These are phyloP conservation scores for Colletotrichum lupini DNA, from an alignment of 2,329 filamentous ascomycete species.

Conservation along the genomic window DNA sequence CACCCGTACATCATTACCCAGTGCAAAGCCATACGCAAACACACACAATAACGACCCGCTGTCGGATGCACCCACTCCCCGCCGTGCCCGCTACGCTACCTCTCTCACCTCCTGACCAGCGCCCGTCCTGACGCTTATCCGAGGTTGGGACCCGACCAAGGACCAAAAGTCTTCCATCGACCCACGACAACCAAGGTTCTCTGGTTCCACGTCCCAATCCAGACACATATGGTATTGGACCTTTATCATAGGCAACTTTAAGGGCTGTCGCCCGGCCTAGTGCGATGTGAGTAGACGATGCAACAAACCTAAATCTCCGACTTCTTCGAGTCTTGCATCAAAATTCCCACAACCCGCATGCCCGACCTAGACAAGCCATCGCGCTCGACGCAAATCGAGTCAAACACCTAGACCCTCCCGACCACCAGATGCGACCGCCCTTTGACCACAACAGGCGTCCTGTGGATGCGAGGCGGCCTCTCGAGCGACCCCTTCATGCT, in stretches of 20 bases:
- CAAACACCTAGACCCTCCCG: neutral
- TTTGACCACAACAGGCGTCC: slow-evolving; percentile 26
- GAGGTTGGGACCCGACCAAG: slow-evolving; percentile 32
- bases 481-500: slow-evolving; percentile 28
- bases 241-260: slow-evolving; percentile 31
- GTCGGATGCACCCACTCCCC: slow-evolving; percentile 35
- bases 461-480: slow-evolving; percentile 27
- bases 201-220: slow-evolving; percentile 35
- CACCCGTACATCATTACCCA: neutral
- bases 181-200: slow-evolving; percentile 33
- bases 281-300: slow-evolving; percentile 35
- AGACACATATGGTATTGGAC: slow-evolving; percentile 36
- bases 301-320: slow-evolving; percentile 9
- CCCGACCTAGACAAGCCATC: slow-evolving; percentile 1
- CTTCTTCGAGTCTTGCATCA: neutral
- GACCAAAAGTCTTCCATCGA: slow-evolving; percentile 32
- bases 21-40: slow-evolving; percentile 1
- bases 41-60: slow-evolving; percentile 23
- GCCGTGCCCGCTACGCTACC: slow-evolving; percentile 32
- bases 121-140: slow-evolving; percentile 29
- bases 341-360: slow-evolving; percentile 12
- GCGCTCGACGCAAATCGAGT: neutral
- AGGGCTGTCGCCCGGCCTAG: slow-evolving; percentile 37
- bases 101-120: slow-evolving; percentile 27
- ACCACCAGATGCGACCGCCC: slow-evolving; percentile 28